Percentiles rank a stretch among this genome's conserved stretches.
Conservation (phyloP, 176 grass and related monocot genomes). For the Avena atlantica region DNA sequence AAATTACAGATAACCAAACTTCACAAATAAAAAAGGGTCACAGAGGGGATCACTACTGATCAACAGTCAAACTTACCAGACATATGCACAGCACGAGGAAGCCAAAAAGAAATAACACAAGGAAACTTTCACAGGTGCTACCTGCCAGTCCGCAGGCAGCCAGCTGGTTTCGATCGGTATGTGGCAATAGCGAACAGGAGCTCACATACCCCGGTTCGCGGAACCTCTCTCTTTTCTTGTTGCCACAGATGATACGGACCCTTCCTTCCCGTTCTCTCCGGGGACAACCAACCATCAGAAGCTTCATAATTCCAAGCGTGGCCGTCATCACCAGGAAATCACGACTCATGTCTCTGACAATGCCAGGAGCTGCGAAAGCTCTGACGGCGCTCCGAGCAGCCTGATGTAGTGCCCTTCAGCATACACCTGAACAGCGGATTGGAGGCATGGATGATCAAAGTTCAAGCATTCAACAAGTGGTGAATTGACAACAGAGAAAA, state of each 20-base stretch:
- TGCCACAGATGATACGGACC: background rate
- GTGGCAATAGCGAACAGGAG: background rate
- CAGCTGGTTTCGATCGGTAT: background rate
- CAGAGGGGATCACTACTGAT: background rate
- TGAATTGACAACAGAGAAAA: too few species aligned
- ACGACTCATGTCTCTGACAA: too few species aligned
- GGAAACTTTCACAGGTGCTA: conserved; percentile 3
- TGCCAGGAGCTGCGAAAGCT: too few species aligned
- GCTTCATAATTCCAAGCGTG: too few species aligned
- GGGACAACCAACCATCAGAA: too few species aligned
- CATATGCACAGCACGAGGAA: conserved; percentile 21
- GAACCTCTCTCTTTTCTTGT: background rate
- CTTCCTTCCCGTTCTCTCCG: too few species aligned
- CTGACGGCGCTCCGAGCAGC: too few species aligned
- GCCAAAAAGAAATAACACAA: background rate
- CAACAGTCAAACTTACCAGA: background rate
- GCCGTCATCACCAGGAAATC: too few species aligned
- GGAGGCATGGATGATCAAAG: too few species aligned
- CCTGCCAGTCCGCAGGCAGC: background rate
- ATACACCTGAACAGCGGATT: too few species aligned
- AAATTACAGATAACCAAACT: background rate
- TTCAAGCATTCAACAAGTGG: too few species aligned
- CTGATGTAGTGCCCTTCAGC: too few species aligned
- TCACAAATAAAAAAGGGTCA: background rate
- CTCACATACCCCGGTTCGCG: background rate